These are phyloP conservation scores for Parascedosporium putredinis DNA, from an alignment of 2,329 filamentous ascomycete species.

Conservation along the genomic window DNA sequence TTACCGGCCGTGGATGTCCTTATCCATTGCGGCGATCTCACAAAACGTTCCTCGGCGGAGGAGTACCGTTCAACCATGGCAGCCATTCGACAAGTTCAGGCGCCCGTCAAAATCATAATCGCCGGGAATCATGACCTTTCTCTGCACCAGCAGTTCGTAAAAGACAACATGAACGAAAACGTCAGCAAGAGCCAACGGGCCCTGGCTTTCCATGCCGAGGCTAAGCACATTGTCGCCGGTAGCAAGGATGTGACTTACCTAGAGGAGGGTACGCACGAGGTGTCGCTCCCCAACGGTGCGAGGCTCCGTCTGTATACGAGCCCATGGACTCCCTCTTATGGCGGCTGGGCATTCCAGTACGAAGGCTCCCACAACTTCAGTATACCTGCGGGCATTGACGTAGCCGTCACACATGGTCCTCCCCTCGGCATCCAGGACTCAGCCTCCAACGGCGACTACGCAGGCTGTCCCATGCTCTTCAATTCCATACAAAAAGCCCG, in stretches of 20 bases:
- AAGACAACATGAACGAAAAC: slow-evolving; percentile 1
- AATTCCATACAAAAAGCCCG: slow-evolving; percentile 17
- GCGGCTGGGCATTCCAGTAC: slow-evolving; percentile 33
- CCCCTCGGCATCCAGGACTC: slow-evolving; percentile 31
- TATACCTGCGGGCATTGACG: slow-evolving; percentile 17
- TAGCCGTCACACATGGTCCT: slow-evolving; percentile 26
- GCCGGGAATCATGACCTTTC: slow-evolving; percentile 42
- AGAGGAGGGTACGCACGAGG: slow-evolving; percentile 29
- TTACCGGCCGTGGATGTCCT: slow-evolving; percentile 26
- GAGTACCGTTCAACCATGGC: slow-evolving; percentile 27
- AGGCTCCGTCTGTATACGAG: slow-evolving; percentile 32
- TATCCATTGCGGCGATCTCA: slow-evolving; percentile 41
- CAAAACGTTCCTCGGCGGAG: slow-evolving; percentile 28
- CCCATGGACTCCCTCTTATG: slow-evolving; percentile 30
- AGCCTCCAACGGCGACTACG: slow-evolving; percentile 16
- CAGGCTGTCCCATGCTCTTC: slow-evolving; percentile 23
- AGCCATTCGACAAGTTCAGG: slow-evolving; percentile 26
- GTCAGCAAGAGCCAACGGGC: not conserved
- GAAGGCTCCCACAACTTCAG: slow-evolving; percentile 17
- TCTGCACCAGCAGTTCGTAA: slow-evolving; percentile 17
- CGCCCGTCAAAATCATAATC: slow-evolving; percentile 37
- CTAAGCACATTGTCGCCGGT: not conserved
- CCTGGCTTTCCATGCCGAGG: slow-evolving; percentile 3
- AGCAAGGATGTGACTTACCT: slow-evolving; percentile 24
- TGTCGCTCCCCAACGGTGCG: slow-evolving; percentile 30